Evolutionary conservation across 805 yeast species (phyloP), one percentile per base, ranked within the genome.

Genomic region (Metschnikowia lunata): DNA sequence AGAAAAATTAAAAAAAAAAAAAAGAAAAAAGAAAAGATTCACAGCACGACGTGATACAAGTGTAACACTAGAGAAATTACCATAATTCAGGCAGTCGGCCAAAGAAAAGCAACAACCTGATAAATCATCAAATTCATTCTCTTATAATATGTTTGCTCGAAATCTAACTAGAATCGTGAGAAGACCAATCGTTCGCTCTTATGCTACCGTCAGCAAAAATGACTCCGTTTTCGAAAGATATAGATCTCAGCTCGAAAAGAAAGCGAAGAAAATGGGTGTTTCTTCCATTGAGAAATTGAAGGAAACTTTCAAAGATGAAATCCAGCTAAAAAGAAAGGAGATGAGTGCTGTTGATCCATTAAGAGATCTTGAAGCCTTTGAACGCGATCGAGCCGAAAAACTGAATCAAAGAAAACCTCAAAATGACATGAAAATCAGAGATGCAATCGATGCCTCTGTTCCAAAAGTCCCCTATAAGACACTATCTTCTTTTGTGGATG

Each of bases 311-410:
- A 81, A 83, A 55, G 84, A 79, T 34, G 75, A 79, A 18, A 78
- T 88, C 37, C 79, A 74, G 31, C 57, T 63, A 30, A 76, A 71
- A 38, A 83, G 80, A 58, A 71, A 69, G 47, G 78, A 80, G 46
- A 67, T 85, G 56, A 74, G 71, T 58, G 77, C 71, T 43, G 64
- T 85, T 11, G 95, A 88, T 58, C 93, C 93, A 0, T 65, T 85
- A 52, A 69, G 75, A 40, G 86, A 82, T 48, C 64, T 84, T n/a
- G 85, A 82, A 51, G 79, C 76, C 34, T 72, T 69, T 50, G 78
- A 78, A 54, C 62, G 67, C 44, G 59, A 64, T 53, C 74, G 60
- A 38, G 67, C 63, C 1, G 56, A 56, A 30, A 61, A 61, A 44
- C 41, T 55, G 45, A 52, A 51, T 30, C 51, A 54, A 34, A 58